Evolutionary conservation across 2,329 filamentous ascomycete species (phyloP).

Genomic region (Pseudogymnoascus pannorum): DNA sequence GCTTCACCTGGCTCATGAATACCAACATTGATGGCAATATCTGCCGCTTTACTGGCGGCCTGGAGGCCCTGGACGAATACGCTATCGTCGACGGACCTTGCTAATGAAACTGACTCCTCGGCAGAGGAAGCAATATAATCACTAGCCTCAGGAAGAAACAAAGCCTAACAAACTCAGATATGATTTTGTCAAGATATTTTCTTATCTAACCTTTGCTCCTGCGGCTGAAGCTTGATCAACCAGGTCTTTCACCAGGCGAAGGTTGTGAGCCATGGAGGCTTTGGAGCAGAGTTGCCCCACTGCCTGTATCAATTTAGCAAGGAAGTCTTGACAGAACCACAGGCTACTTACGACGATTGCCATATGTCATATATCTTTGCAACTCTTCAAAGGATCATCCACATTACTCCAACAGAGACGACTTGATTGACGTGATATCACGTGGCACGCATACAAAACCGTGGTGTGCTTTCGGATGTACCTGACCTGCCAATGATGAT

Average conservation of each 20-base stretch:
- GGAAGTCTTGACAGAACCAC: neutral
- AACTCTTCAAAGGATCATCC: too few relatives aligned
- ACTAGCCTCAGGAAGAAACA: constrained; percentile 83
- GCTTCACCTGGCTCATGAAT: constrained; percentile 64
- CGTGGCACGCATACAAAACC: neutral
- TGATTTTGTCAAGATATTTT: neutral
- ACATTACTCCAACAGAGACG: neutral
- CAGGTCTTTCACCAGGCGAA: constrained; percentile 67
- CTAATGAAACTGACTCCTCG: constrained; percentile 63
- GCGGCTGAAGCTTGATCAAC: constrained; percentile 65
- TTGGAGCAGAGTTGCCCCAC: constrained; percentile 88
- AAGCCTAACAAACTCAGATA: constrained; percentile 42
- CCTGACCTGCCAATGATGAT: constrained; percentile 3
- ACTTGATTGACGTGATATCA: neutral
- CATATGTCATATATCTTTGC: neutral
- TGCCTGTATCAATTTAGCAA: constrained; percentile 46
- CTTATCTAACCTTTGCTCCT: constrained; percentile 62
- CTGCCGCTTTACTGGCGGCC: constrained; percentile 54
- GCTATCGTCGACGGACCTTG: constrained; percentile 55
- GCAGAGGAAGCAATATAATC: constrained; percentile 76
- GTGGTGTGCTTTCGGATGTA: neutral
- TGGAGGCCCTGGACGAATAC: constrained; percentile 72
- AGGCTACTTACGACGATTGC: neutral
- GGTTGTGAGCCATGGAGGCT: constrained; percentile 67
- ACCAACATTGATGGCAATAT: constrained; percentile 73